A percentile compares a stretch with the other conserved stretches of the same genome.
Conservation (phyloP, 2,329 filamentous ascomycete species). For the Stagonosporopsis cucurbitacearum region DNA sequence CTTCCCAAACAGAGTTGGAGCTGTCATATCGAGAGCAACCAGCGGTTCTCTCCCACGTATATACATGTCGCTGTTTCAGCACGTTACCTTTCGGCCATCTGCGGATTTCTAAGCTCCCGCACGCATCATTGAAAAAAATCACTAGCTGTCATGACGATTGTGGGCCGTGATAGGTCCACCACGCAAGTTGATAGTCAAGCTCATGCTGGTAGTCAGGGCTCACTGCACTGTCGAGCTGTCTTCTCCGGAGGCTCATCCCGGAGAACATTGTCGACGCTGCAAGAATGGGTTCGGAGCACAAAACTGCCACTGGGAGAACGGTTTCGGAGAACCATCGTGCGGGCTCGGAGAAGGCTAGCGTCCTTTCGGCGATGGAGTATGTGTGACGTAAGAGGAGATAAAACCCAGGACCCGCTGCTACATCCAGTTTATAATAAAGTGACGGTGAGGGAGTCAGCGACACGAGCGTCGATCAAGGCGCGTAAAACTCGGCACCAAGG, state of each 20-base stretch:
- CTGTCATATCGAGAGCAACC: neutral
- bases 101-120: conserved; percentile 7
- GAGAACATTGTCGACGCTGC: neutral
- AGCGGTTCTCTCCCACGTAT: neutral
- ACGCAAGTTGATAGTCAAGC: neutral
- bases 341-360: neutral
- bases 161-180: conserved; percentile 7
- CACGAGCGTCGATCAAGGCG: neutral
- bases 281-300: neutral
- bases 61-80: neutral
- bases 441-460: neutral
- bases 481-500: neutral
- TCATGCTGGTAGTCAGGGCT: conserved; percentile 2
- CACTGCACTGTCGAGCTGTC: neutral
- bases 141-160: conserved; percentile 10
- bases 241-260: conserved; percentile 7
- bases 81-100: neutral
- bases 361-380: neutral
- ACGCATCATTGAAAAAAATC: conserved; percentile 17
- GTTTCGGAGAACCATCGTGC: neutral
- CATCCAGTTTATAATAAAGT: neutral
- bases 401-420: neutral
- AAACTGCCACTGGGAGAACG: neutral
- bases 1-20: too few species aligned
- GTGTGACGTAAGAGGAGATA: neutral